Evolutionary conservation across 176 grass and related monocot genomes (phyloP).

Genomic region (barley (Hordeum vulgare)): MorexV3_pseudomolecules_assembly NC_058518.1:24290809-24291308

Average conservation of each 20-base stretch:
- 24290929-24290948: neutral
- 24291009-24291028: neutral
- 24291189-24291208: constrained; percentile 98
- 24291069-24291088: neutral
- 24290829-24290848: too few species aligned
- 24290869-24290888: neutral
- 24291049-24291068: neutral
- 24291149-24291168: neutral
- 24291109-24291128: constrained; percentile 9
- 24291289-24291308: too few species aligned
- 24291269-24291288: too few species aligned
- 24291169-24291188: neutral
- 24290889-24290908: neutral
- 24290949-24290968: neutral
- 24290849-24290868: too few species aligned
- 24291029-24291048: neutral
- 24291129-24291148: neutral
- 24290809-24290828: too few species aligned
- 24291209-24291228: constrained; percentile 93
- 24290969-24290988: neutral
- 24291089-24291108: neutral
- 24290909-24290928: neutral
- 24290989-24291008: neutral
- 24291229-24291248: too few species aligned
- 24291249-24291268: too few species aligned